A percentile compares a stretch with the other conserved stretches of the same genome.
Conservation (phyloP, 345 rosid genomes). For the Citrus sp. region DNA sequence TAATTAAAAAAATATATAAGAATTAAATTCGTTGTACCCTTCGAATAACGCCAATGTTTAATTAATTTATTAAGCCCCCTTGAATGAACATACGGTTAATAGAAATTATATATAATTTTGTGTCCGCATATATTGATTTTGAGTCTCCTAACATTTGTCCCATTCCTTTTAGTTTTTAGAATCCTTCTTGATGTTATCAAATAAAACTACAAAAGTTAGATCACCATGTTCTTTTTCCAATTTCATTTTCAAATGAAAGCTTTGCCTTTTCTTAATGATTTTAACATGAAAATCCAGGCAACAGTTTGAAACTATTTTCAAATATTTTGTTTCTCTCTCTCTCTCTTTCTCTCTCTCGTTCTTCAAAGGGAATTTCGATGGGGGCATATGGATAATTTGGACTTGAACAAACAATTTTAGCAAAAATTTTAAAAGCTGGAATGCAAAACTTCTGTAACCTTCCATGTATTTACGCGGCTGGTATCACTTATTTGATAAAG, state of each 20-base stretch:
- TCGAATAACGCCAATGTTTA: neutral
- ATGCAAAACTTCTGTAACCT: neutral
- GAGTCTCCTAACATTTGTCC: neutral
- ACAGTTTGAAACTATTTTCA: neutral
- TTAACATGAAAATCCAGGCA: neutral
- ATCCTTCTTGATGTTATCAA: neutral
- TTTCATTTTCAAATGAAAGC: neutral
- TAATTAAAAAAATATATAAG: no score
- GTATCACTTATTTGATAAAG: neutral
- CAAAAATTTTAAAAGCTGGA: slow-evolving; percentile 7
- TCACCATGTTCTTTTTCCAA: neutral
- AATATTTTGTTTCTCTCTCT: neutral
- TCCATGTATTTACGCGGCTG: slow-evolving; percentile 13
- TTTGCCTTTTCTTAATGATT: neutral
- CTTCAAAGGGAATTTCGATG: neutral
- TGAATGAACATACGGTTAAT: neutral
- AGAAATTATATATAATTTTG: neutral
- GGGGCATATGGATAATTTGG: slow-evolving; percentile 5
- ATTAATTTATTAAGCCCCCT: no score
- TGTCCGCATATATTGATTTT: neutral
- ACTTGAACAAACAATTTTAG: slow-evolving; percentile 1
- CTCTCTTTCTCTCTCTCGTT: no score
- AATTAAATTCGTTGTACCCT: neutral
- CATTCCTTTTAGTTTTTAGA: neutral
- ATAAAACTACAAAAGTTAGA: neutral